Evolutionary conservation across 768 basidiomycete genomes (phyloP).

Genomic region (Mycena belliarum): DNA sequence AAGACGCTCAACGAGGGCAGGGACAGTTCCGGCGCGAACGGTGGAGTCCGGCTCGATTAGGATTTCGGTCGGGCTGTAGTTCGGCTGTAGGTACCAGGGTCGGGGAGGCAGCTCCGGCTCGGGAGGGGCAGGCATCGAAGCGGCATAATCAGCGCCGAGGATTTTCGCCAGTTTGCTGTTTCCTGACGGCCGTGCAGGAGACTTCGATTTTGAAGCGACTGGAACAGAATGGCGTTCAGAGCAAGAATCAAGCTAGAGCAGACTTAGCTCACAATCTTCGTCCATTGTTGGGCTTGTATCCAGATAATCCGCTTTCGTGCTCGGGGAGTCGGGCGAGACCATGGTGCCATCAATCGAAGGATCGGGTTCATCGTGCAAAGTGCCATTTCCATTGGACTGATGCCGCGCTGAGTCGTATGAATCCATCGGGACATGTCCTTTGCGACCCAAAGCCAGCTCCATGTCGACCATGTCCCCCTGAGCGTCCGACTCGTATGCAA

Average conservation of each 20-base stretch:
- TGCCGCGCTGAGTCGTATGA: slow-evolving; percentile 19
- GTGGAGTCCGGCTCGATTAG: slow-evolving; percentile 81
- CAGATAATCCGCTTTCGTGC: not conserved
- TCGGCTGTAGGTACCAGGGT: slow-evolving; percentile 87
- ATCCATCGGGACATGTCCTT: slow-evolving; percentile 29
- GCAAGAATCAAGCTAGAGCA: not conserved
- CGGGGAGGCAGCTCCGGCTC: slow-evolving; percentile 43
- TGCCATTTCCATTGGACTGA: slow-evolving; percentile 7
- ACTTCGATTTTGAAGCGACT: slow-evolving; percentile 29
- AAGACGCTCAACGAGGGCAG: slow-evolving; percentile 84
- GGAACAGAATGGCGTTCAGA: slow-evolving; percentile 6
- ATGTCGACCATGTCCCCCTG: slow-evolving; percentile 60
- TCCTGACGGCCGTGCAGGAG: slow-evolving; percentile 34
- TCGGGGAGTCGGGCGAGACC: slow-evolving; percentile 16
- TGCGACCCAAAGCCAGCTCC: slow-evolving; percentile 46
- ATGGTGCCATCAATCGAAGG: slow-evolving; percentile 19
- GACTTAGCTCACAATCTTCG: slow-evolving; percentile 39
- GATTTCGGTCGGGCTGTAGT: slow-evolving; percentile 79
- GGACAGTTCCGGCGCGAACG: slow-evolving; percentile 84
- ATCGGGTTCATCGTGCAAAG: slow-evolving; percentile 16
- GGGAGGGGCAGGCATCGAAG: slow-evolving; percentile 32
- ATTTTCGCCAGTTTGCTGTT: slow-evolving; percentile 65
- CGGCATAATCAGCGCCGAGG: slow-evolving; percentile 58
- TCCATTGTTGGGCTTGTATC: slow-evolving; percentile 9
- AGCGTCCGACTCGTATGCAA: slow-evolving; percentile 38